phyloP scores from a whole-genome alignment of 305 asterid genomes.

The Fraxinus angustifolia region DNA sequence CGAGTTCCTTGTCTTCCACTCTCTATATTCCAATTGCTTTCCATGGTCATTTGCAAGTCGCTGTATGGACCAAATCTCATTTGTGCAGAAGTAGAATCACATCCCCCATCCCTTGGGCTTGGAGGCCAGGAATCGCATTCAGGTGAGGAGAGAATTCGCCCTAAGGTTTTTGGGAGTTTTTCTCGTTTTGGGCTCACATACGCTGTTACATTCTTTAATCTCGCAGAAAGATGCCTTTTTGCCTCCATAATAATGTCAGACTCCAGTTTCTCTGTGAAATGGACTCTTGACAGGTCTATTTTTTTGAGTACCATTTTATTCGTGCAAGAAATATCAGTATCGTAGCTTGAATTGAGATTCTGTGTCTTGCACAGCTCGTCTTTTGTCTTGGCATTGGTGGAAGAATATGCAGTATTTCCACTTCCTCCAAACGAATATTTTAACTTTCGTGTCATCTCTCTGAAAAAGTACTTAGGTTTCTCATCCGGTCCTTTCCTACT shows the following conservation, averaged over 20 bases:
- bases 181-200: conserved; percentile 21
- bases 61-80: conserved; percentile 19
- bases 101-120: conserved; percentile 37
- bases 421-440: conserved; percentile 32
- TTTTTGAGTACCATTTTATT: conserved; percentile 26
- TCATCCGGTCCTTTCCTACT: conserved; percentile 20
- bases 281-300: conserved; percentile 29
- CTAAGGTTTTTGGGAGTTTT: conserved; percentile 47
- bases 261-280: conserved; percentile 32
- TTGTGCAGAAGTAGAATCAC: conserved; percentile 31
- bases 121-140: conserved; percentile 39
- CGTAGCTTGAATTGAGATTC: conserved; percentile 18
- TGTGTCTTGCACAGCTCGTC: conserved; percentile 20
- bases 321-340: conserved; percentile 26
- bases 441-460: conserved; percentile 35
- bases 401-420: conserved; percentile 10
- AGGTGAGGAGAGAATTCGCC: conserved; percentile 58
- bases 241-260: conserved; percentile 66
- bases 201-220: conserved; percentile 34
- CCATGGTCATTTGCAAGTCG: background rate
- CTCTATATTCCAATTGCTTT: background rate
- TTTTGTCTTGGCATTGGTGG: conserved; percentile 18
- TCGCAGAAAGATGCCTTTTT: conserved; percentile 63
- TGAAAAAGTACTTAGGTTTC: conserved; percentile 24
- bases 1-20: background rate